Conservation (phyloP, 345 rosid species). For the Psidium guajava region DNA sequence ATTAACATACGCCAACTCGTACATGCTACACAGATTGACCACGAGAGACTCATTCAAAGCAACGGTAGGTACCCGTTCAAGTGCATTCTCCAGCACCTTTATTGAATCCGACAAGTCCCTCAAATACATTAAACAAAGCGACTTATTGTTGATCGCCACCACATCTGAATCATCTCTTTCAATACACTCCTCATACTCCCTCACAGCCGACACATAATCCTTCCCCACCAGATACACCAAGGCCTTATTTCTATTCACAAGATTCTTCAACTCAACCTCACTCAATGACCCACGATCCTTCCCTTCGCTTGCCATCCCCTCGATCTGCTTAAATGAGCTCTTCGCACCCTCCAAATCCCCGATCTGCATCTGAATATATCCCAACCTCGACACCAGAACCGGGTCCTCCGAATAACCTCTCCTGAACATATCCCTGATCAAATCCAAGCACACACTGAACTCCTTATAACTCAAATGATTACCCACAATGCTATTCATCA, state of each 20-base stretch:
- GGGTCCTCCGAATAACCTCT: conserved; percentile 39
- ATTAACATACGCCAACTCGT: conserved; percentile 89
- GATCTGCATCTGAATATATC: conserved; percentile 80
- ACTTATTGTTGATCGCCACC: conserved; percentile 79
- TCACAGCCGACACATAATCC: conserved; percentile 82
- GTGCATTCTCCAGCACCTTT: conserved; percentile 75
- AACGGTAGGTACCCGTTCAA: conserved; percentile 77
- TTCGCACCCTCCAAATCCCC: conserved; percentile 85
- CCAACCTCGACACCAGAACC: conserved; percentile 59
- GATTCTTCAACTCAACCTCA: conserved; percentile 53
- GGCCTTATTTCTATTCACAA: conserved; percentile 76
- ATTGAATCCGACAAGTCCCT: conserved; percentile 84
- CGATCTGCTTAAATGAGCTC: conserved; percentile 37
- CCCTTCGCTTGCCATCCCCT: conserved; percentile 34
- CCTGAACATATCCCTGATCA: conserved; percentile 38
- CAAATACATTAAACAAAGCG: conserved; percentile 83
- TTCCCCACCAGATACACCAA: conserved; percentile 78
- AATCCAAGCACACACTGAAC: conserved; percentile 51
- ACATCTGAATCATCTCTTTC: conserved; percentile 71
- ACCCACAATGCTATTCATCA: conserved; percentile 55
- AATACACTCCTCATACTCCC: conserved; percentile 83
- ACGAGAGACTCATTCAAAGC: conserved; percentile 88
- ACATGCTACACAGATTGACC: conserved; percentile 94
- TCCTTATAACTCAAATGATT: conserved; percentile 69
- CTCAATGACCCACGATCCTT: conserved; percentile 12